Evolutionary conservation across 306 rosid genomes (phyloP), one percentile per base, ranked within the genome.

Genomic region (Trifolium fragiferum): DNA sequence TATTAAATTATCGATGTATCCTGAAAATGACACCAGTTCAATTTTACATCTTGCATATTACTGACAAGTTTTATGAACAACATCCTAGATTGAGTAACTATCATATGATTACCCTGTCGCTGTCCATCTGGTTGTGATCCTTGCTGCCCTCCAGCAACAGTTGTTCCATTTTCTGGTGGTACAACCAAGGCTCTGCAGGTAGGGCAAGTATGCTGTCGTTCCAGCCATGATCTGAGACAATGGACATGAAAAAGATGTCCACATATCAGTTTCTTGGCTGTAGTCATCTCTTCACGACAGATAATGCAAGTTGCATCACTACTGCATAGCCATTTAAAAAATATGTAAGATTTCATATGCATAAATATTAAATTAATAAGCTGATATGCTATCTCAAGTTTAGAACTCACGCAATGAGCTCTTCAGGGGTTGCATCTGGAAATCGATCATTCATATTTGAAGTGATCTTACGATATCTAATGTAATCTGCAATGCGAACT

Each of bases 211-310:
- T 92, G 96, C 43, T 95, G 99, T 79, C 99, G 83, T 89, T 95
- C 99, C 76, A 95, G 77, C 99, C 99, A 95, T 78, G 99, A 95
- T 21, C 99, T 98, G 50, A 95, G 93, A 79, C 99, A 95, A 78
- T 90, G 90, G 49, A 95, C 99, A 70, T 95, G 99, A 74, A 95
- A 95, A 58, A 92, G 89, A 75, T 95, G 99, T 63, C 99, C 99
- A 25, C 99, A 95, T 67, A 95, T 81, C 55, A 95, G 90, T 83
- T 95, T 95, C 90, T 95, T 95, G 68, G 99, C 99, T 12, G 89
- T 82, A 68, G 93, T 92, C 99, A 95, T 95, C 84, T 95, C 99
- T 85, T 95, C 99, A 78, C 99, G 99, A 61, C 99, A 95, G 81
- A 95, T 95, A 59, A 95, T 95, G 85, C 99, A 95, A 58, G 95